phyloP scores from a whole-genome alignment of 495 filamentous ascomycete genomes.

The Aspergillus saccharolyticus region DNA sequence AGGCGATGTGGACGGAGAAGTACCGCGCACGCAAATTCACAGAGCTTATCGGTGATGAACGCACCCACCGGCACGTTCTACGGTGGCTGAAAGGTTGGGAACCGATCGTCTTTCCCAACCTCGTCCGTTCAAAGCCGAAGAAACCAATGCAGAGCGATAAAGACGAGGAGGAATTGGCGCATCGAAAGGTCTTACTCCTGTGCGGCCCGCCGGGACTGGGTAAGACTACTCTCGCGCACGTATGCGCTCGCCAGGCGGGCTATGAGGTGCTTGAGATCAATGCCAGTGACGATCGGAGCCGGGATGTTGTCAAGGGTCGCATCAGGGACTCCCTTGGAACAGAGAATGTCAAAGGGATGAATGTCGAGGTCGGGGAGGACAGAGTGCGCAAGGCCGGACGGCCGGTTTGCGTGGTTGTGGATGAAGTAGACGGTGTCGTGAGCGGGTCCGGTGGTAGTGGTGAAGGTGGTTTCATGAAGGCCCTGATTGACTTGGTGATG shows the following conservation, averaged over 20 bases:
- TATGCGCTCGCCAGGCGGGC: slow-evolving; percentile 89
- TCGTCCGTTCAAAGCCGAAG: slow-evolving; percentile 50
- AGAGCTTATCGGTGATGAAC: slow-evolving; percentile 88
- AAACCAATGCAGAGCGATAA: slow-evolving; percentile 27
- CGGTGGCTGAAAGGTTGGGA: slow-evolving; percentile 96
- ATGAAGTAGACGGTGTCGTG: slow-evolving; percentile 94
- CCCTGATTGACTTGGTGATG: slow-evolving; percentile 80
- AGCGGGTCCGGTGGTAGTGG: slow-evolving; percentile 64
- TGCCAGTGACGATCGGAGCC: slow-evolving; percentile 90
- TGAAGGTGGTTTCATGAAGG: slow-evolving; percentile 90
- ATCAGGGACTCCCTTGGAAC: slow-evolving; percentile 86
- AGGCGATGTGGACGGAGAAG: slow-evolving; percentile 76
- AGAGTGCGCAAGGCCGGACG: slow-evolving; percentile 70
- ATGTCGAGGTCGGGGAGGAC: slow-evolving; percentile 55
- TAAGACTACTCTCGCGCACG: slow-evolving; percentile 94
- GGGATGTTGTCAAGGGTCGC: slow-evolving; percentile 87
- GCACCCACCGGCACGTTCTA: slow-evolving; percentile 86
- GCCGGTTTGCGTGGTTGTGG: slow-evolving; percentile 89
- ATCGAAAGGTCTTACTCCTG: slow-evolving; percentile 82
- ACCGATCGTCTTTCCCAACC: slow-evolving; percentile 78
- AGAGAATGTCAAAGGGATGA: slow-evolving; percentile 82
- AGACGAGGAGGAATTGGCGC: slow-evolving; percentile 58
- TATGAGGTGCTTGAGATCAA: slow-evolving; percentile 96
- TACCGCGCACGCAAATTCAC: slow-evolving; percentile 90
- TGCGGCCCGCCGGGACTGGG: slow-evolving; percentile 89